Base-by-base conservation (phyloP, 805 yeast species). In the Sugiyamaella marilandica region DNA sequence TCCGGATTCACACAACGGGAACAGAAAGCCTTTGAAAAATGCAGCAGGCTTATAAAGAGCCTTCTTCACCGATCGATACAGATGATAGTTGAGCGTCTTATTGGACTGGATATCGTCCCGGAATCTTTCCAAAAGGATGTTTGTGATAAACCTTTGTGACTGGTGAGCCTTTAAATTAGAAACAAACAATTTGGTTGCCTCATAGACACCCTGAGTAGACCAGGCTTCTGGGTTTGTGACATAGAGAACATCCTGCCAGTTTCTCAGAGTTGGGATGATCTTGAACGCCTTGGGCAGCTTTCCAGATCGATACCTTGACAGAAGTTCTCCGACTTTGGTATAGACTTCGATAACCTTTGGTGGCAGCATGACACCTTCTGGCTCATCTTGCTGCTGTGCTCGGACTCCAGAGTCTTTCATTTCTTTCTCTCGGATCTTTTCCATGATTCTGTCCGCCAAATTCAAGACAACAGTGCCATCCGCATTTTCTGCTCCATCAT, bases 1-100 rank as follows among this genome's bases (percentile, higher is more conserved):
- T 50, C 87, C 87, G n/a, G 81, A 78, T 63, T 89, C 95, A 14
- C 90, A 87, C 54, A 94, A 74, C 21, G 97, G 98, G 66, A 94
- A 87, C 55, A 94, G 74, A 65, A 94, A 90, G 1, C 99, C 99
- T 70, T 90, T 92, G 79, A 92, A 94, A 65, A 92, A 94, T 10
- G 99, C 99, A 51, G 94, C 90, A 31, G 99, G 99, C 69, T 94
- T 94, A 75, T 94, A 94, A 51, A 95, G 77, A 0, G 97, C 81
- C 72, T 94, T 94, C 70, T 91, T 92, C 61, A 94, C 72, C 0
- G 99, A 83, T 64, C 97, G 81, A 70, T 94, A 94, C 41, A 94
- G 75, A 67, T 94, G 99, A 66, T 94, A 92, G 71, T 95, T 92
- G 58, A 94, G 77, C 80, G 81, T 69, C 57, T 71, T 70, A 60